Evolutionary conservation across 495 filamentous ascomycete genomes (phyloP).

Genomic region (Penicillium cinerascens): DNA sequence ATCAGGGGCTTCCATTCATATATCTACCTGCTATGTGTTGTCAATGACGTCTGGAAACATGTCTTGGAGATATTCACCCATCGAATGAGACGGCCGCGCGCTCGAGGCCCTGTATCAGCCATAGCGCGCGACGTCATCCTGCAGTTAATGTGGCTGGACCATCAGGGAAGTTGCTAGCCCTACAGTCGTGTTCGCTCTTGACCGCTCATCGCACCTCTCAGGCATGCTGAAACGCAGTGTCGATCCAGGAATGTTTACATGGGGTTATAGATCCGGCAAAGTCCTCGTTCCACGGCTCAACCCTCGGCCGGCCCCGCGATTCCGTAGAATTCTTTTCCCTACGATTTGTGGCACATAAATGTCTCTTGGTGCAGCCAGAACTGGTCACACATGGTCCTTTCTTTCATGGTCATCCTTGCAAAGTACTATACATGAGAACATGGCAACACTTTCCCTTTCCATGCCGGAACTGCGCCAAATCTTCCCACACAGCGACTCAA

Average conservation of each 20-base stretch:
- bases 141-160: slow-evolving; percentile 4
- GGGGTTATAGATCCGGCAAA: background rate
- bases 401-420: slow-evolving; percentile 14
- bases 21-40: background rate
- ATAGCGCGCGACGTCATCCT: slow-evolving; percentile 19
- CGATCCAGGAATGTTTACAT: background rate
- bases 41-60: background rate
- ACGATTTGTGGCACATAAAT: background rate
- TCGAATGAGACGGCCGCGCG: background rate
- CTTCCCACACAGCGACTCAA: slow-evolving; percentile 9
- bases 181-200: background rate
- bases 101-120: background rate
- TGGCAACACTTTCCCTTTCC: background rate
- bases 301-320: slow-evolving; percentile 12
- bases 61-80: background rate
- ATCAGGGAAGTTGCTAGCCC: slow-evolving; percentile 14
- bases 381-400: slow-evolving; percentile 13
- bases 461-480: background rate
- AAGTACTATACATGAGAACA: slow-evolving; percentile 14
- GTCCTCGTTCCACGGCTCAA: slow-evolving; percentile 20
- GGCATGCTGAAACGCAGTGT: background rate
- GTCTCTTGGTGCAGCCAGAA: slow-evolving; percentile 6
- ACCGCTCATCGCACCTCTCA: background rate
- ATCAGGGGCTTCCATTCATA: background rate
- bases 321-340: background rate